phyloP scores from a whole-genome alignment of 2,329 filamentous ascomycete genomes.

The Chaetomiaceae sp. region DNA sequence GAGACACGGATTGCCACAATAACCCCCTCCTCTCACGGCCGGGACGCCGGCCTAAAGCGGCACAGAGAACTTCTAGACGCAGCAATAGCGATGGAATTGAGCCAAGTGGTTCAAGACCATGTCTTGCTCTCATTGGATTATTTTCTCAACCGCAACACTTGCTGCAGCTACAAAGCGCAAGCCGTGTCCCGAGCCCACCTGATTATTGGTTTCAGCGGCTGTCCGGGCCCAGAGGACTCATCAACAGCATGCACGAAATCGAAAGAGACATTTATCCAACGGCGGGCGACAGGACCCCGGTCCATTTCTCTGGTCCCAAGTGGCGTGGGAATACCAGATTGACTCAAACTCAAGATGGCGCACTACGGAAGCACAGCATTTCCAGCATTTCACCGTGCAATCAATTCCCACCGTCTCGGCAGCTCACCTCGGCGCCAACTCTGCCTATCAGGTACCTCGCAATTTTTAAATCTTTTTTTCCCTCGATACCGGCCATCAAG shows the following conservation, averaged over 20 bases:
- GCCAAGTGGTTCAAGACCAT: slow-evolving; percentile 5
- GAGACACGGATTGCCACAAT: not conserved
- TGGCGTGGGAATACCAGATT: slow-evolving; percentile 28
- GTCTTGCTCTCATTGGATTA: slow-evolving; percentile 13
- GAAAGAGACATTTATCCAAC: slow-evolving; percentile 7
- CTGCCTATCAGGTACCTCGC: not conserved
- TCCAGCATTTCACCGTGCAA: slow-evolving; percentile 16
- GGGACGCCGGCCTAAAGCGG: not conserved
- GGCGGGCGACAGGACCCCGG: slow-evolving; percentile 10
- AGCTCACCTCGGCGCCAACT: slow-evolving; percentile 16
- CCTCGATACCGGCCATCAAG: no score
- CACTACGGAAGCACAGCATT: slow-evolving; percentile 24
- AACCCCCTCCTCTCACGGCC: not conserved
- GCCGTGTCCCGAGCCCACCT: not conserved
- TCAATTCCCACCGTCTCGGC: slow-evolving; percentile 24
- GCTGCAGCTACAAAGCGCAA: not conserved
- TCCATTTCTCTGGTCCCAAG: slow-evolving; percentile 21
- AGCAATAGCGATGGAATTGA: not conserved
- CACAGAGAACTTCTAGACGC: not conserved
- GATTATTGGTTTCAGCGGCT: slow-evolving; percentile 23
- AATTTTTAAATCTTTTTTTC: slow-evolving; percentile 3
- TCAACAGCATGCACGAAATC: slow-evolving; percentile 6
- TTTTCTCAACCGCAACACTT: not conserved
- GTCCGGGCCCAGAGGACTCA: slow-evolving; percentile 7
- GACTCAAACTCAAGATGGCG: slow-evolving; percentile 27